Evolutionary conservation across 345 rosid species (phyloP).

Genomic region (Eucalyptus tenuipes): DNA sequence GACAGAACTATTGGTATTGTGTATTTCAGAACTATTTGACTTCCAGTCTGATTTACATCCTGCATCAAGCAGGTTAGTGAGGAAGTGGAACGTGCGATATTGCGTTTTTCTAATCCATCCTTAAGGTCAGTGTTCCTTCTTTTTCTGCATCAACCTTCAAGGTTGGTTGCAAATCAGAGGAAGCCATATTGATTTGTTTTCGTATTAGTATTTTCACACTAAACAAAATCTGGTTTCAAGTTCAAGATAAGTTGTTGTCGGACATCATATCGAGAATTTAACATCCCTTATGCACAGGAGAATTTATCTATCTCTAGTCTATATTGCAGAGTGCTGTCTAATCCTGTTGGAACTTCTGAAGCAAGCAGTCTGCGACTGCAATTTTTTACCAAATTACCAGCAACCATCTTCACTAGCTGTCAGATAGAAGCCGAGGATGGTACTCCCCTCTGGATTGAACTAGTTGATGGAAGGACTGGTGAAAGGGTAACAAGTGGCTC

Average conservation of each 20-base stretch:
- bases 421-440: slow-evolving; percentile 5
- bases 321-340: background rate
- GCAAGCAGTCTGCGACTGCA: slow-evolving; percentile 10
- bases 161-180: background rate
- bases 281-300: background rate
- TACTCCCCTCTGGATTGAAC: background rate
- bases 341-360: background rate
- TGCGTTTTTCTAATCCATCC: background rate
- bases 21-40: background rate
- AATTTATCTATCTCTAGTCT: background rate
- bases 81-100: background rate
- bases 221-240: background rate
- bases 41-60: background rate
- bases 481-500: slow-evolving; percentile 6
- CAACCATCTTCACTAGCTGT: slow-evolving; percentile 13
- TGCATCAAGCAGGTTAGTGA: background rate
- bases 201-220: background rate
- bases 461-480: slow-evolving; percentile 9
- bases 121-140: background rate
- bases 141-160: background rate
- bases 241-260: background rate
- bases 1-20: background rate
- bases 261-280: background rate
- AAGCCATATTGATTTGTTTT: background rate
- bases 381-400: slow-evolving; percentile 5